Evolutionary conservation across 306 rosid genomes (phyloP).

Genomic region (Quercus robur): DNA sequence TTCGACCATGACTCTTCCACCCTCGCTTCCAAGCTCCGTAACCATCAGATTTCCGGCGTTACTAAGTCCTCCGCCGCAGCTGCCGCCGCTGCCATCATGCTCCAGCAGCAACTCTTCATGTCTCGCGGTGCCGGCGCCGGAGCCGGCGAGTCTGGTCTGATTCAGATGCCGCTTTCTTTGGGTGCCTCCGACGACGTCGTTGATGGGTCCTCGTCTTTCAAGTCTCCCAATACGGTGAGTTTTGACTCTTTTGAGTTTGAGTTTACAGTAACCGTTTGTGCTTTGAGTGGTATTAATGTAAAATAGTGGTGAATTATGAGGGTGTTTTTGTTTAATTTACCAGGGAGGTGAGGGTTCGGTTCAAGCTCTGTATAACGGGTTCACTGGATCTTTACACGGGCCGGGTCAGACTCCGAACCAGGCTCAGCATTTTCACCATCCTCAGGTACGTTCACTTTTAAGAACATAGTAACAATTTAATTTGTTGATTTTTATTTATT

Average conservation of each 20-base stretch:
- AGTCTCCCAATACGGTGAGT: constrained; percentile 51
- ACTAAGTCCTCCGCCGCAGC: constrained; percentile 22
- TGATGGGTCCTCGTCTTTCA: constrained; percentile 54
- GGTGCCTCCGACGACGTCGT: constrained; percentile 54
- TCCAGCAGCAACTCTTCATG: constrained; percentile 75
- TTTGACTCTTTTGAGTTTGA: neutral
- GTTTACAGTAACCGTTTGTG: too few relatives aligned
- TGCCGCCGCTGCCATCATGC: constrained; percentile 61
- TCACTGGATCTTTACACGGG: constrained; percentile 56
- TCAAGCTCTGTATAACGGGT: constrained; percentile 54
- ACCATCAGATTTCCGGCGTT: constrained; percentile 62
- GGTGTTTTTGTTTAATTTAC: neutral
- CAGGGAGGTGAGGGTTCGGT: constrained; percentile 48
- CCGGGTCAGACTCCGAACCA: constrained; percentile 33
- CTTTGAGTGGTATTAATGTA: neutral
- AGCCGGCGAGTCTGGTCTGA: constrained; percentile 32
- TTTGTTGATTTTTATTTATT: neutral
- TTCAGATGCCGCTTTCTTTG: constrained; percentile 52
- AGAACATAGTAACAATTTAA: neutral
- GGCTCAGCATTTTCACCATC: constrained; percentile 58
- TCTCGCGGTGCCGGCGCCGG: constrained; percentile 28
- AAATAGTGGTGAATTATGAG: neutral
- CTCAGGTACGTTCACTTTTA: constrained; percentile 35
- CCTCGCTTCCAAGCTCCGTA: constrained; percentile 64
- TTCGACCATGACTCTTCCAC: constrained; percentile 48